Percentiles rank a stretch among this genome's conserved stretches.
Evolutionary conservation across 2,329 filamentous ascomycete species (phyloP).

Genomic region (Hypoxylon sp.): DNA sequence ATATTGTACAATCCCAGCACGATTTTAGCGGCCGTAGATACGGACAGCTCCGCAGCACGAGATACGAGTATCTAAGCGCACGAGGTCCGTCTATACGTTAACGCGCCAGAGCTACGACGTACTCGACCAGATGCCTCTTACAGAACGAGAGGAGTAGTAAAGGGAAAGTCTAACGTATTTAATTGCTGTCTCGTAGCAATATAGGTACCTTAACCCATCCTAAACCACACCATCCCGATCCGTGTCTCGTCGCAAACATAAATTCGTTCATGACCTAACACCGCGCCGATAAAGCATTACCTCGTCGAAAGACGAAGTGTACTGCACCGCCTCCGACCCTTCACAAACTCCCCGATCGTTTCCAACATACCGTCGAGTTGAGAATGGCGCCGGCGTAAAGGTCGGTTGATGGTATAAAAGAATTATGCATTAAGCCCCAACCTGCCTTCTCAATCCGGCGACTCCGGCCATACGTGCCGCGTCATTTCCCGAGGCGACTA

Average conservation of each 20-base stretch:
- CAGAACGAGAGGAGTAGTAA: conserved; percentile 20
- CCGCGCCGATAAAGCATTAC: conserved; percentile 20
- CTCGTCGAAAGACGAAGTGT: conserved; percentile 17
- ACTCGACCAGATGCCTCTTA: conserved; percentile 32
- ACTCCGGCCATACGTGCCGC: conserved; percentile 14
- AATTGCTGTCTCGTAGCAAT: conserved; percentile 41
- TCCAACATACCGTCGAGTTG: conserved; percentile 21
- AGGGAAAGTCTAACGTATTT: conserved; percentile 35
- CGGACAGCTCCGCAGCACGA: conserved; percentile 29
- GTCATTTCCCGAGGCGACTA: conserved; percentile 11
- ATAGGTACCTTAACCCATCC: conserved; percentile 25
- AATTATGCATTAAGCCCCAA: conserved; percentile 46
- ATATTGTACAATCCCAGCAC: conserved; percentile 33
- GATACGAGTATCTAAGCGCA: conserved; percentile 24
- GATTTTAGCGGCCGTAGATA: conserved; percentile 18
- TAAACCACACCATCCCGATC: conserved; percentile 14
- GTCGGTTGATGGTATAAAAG: conserved; percentile 13
- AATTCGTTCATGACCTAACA: conserved; percentile 31
- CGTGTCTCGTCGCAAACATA: conserved; percentile 26
- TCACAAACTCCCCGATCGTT: conserved; percentile 10
- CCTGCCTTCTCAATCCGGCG: conserved; percentile 21
- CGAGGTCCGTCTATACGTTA: conserved; percentile 16
- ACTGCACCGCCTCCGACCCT: conserved; percentile 12
- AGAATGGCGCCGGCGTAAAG: conserved; percentile 17
- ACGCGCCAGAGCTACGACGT: conserved; percentile 36